Base-by-base conservation (phyloP, 495 filamentous ascomycete species). In the Rostrohypoxylon terebratum region DNA sequence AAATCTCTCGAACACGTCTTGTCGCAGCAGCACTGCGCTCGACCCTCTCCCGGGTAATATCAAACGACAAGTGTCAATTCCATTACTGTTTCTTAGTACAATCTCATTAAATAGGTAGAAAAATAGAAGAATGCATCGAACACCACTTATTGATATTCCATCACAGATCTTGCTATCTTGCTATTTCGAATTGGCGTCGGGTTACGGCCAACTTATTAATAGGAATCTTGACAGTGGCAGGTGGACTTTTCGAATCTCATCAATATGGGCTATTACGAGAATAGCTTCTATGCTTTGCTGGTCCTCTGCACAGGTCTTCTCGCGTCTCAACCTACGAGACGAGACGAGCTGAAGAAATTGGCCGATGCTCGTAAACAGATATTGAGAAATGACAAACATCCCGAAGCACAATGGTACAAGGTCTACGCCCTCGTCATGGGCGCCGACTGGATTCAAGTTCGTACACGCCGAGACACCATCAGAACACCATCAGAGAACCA, bases 371-470 rank as follows among this genome's bases (percentile, higher is more conserved):
- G 40, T 25, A 68, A 70, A 51, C 66, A 44, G 8, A 11, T 42
- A 3, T 38, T 58, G 14, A 50, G 59, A 36, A 62, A 69, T 16
- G 70, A 74, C 18, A 38, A 36, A 16, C 75, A 77, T 50, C 75
- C 75, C 16, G 75, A 77, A 68, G 18, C 28, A 2, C 20, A 63
- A 10, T 77, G 75, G 75, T 77, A 77, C 38, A 64, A 74, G 44
- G 85, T 84, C 8, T 88, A 87, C 61, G 78, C 77, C 31, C 83
- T 88, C 7, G 79, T 82, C 13, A 82, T 82, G 80, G 81, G 80
- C 66, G 81, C 86, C n/a, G 85, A 89, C 71, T 87, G 85, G 84
- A 78, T 87, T 45, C 85, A 88, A 78, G 83, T 82, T 72, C 69
- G 76, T 60, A 59, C 48, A 11, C 45, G 25, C 4, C 20, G 25